These are phyloP conservation scores for Sugiyamaella floridensis DNA, from an alignment of 805 yeast species.

Conservation along the genomic window DNA sequence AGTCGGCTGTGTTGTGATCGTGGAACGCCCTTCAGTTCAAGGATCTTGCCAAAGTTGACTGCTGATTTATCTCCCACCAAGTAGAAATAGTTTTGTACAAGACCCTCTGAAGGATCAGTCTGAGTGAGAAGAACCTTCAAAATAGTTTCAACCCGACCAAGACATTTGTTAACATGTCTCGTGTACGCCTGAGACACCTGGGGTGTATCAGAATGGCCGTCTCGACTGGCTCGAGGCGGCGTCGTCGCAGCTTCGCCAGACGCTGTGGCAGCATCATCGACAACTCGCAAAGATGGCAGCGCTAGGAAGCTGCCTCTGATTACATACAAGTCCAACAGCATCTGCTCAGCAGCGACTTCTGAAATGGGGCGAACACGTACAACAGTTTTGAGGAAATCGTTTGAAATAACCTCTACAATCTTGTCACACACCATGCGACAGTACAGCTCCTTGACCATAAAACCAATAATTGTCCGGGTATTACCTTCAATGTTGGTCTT, in stretches of 20 bases:
- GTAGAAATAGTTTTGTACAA: constrained; percentile 59
- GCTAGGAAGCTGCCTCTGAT: constrained; percentile 47
- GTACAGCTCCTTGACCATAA: constrained; percentile 61
- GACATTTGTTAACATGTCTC: constrained; percentile 40
- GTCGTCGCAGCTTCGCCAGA: constrained; percentile 13
- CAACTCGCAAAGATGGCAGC: constrained; percentile 20
- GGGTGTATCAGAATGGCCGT: neutral
- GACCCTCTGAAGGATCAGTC: constrained; percentile 54
- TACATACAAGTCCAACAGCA: constrained; percentile 62
- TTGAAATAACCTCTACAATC: constrained; percentile 56
- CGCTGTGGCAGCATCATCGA: constrained; percentile 20
- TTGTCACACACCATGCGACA: constrained; percentile 69
- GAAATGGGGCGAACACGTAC: constrained; percentile 60
- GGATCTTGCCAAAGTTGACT: constrained; percentile 56
- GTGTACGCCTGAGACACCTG: constrained; percentile 24
- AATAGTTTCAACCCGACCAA: constrained; percentile 49
- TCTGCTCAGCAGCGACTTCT: constrained; percentile 70
- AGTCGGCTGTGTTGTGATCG: constrained; percentile 35
- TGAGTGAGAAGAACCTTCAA: constrained; percentile 62
- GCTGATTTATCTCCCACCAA: constrained; percentile 59
- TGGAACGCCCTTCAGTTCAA: constrained; percentile 54
- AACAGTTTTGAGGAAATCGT: constrained; percentile 51
- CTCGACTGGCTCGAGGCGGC: neutral
- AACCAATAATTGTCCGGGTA: constrained; percentile 32
- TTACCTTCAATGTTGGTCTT: constrained; percentile 40